A percentile compares a stretch with the other conserved stretches of the same genome.
Evolutionary conservation across 2,329 filamentous ascomycete genomes (phyloP).

Genomic region (Botrytis deweyae): DNA sequence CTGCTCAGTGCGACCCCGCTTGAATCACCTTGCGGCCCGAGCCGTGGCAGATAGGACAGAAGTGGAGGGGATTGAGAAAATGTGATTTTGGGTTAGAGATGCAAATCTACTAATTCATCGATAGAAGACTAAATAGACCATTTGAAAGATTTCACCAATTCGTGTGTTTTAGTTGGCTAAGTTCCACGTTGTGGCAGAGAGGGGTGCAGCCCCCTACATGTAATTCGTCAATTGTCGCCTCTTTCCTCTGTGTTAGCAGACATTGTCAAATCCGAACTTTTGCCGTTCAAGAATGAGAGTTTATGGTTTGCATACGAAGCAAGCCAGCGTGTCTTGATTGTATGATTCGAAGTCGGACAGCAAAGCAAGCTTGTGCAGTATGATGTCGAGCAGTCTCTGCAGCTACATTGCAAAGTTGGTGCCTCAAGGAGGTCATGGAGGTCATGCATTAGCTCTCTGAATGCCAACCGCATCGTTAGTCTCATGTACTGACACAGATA

Average conservation of each 20-base stretch:
- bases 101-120: neutral
- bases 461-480: neutral
- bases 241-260: neutral
- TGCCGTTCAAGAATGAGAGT: neutral
- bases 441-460: neutral
- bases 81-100: neutral
- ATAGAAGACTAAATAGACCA: neutral
- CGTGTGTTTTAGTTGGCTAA: neutral
- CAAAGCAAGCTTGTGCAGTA: neutral
- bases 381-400: neutral
- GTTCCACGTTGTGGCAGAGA: neutral
- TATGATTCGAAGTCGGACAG: neutral
- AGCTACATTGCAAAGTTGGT: neutral
- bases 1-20: neutral
- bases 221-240: neutral
- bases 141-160: neutral
- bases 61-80: neutral
- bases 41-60: neutral
- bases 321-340: neutral
- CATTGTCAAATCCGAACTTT: neutral
- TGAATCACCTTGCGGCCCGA: slow-evolving; percentile 12
- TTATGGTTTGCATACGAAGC: neutral
- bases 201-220: neutral
- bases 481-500: neutral
- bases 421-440: neutral